Percentiles rank a stretch among this genome's conserved stretches.
phyloP scores from a whole-genome alignment of 2,329 filamentous ascomycete species.

The Aspergillaceae sp. region DNA sequence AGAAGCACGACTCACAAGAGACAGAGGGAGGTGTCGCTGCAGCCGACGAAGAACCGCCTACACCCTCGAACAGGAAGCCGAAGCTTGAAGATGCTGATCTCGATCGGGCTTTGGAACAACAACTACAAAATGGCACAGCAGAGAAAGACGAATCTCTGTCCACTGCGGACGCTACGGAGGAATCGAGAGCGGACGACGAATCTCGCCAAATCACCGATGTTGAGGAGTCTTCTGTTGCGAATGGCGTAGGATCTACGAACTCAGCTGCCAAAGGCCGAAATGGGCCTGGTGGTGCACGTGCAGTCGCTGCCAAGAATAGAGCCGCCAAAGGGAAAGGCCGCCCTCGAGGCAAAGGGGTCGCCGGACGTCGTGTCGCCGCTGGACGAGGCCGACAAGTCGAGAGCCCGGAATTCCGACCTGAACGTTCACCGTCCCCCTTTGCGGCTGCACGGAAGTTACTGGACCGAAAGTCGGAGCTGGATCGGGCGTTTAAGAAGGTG shows the following conservation, averaged over 20 bases:
- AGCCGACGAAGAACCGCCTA: conserved; percentile 5
- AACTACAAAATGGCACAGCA: conserved; percentile 15
- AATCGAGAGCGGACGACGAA: conserved; percentile 8
- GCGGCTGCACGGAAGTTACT: conserved; percentile 30
- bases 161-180: conserved; percentile 8
- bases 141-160: conserved; percentile 13
- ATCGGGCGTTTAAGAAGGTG: conserved; percentile 34
- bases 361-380: neutral
- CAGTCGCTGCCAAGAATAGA: conserved; percentile 13
- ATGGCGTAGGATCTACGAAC: conserved; percentile 8
- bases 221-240: conserved; percentile 12
- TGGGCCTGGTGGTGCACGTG: conserved; percentile 19
- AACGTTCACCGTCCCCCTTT: conserved; percentile 28
- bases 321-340: conserved; percentile 2
- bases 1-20: conserved; percentile 21
- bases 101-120: conserved; percentile 13
- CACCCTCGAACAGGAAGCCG: conserved; percentile 19
- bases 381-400: neutral
- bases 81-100: conserved; percentile 23
- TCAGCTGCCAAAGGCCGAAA: conserved; percentile 17
- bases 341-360: neutral
- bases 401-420: conserved; percentile 16
- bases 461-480: conserved; percentile 35
- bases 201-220: conserved; percentile 16
- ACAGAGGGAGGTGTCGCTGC: conserved; percentile 11